Percentiles rank a stretch among this genome's conserved stretches.
These are phyloP conservation scores for Waltiozyma sp. DNA, from an alignment of 1,139 yeast species.

Conservation along the genomic window DNA sequence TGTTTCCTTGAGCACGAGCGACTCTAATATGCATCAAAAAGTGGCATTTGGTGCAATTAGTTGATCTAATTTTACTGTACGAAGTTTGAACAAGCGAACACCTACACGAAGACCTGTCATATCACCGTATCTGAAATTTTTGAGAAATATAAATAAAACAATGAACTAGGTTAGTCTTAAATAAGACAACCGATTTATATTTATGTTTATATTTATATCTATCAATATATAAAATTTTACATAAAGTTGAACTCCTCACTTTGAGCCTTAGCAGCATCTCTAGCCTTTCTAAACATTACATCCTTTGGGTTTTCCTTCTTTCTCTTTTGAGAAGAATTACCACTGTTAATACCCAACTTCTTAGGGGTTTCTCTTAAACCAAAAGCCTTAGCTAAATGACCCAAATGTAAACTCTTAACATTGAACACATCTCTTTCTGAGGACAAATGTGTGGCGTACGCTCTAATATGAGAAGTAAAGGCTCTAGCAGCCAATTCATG, in stretches of 20 bases:
- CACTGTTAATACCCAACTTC: conserved; percentile 38
- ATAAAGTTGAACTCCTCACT: conserved; percentile 66
- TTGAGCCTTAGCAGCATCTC: conserved; percentile 49
- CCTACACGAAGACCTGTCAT: too few relatives aligned
- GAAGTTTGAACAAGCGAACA: too few relatives aligned
- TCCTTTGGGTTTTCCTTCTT: conserved; percentile 52
- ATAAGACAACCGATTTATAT: too few relatives aligned
- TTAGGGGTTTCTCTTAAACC: conserved; percentile 93
- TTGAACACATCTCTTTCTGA: conserved; percentile 72
- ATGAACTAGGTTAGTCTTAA: too few relatives aligned
- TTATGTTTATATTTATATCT: too few relatives aligned
- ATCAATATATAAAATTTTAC: conserved; percentile 5
- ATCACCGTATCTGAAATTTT: too few relatives aligned
- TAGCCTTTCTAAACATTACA: conserved; percentile 72
- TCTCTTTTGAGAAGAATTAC: conserved; percentile 18
- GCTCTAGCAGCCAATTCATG: conserved; percentile 64
- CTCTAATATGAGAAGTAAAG: conserved; percentile 81
- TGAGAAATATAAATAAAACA: too few relatives aligned
- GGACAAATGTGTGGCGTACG: conserved; percentile 91
- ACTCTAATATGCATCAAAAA: too few relatives aligned
- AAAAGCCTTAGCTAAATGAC: conserved; percentile 90
- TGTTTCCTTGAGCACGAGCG: too few relatives aligned
- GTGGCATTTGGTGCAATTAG: too few relatives aligned
- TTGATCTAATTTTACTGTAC: too few relatives aligned
- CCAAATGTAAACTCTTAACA: conserved; percentile 73